A percentile compares a stretch with the other conserved stretches of the same genome.
phyloP scores from a whole-genome alignment of 164 flowering plant species.

The Aristolochia californica region DNA sequence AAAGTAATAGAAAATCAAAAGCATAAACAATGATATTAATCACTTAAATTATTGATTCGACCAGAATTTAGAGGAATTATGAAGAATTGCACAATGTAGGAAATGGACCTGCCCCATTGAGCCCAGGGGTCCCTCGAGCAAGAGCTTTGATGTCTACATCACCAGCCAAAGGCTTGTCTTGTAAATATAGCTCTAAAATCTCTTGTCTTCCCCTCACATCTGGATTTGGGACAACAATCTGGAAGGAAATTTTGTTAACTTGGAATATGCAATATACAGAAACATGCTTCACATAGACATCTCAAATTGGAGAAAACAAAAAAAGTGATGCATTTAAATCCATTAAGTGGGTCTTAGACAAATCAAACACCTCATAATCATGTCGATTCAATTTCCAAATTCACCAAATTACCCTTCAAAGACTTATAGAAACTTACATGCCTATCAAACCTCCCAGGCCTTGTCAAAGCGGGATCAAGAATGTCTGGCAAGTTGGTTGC shows the following conservation, averaged over 20 bases:
- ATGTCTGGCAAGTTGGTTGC: conserved; percentile 99
- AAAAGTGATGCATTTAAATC: no score
- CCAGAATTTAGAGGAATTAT: background rate
- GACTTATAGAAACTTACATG: conserved; percentile 70
- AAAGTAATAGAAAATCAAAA: background rate
- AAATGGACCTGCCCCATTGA: conserved; percentile 83
- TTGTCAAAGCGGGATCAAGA: conserved; percentile 96
- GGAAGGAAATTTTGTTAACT: conserved; percentile 6
- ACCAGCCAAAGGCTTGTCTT: conserved; percentile 85
- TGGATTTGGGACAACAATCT: conserved; percentile 95
- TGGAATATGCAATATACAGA: background rate
- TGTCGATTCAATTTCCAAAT: no score
- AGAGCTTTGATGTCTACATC: conserved; percentile 80
- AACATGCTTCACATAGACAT: background rate
- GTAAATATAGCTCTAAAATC: conserved; percentile 80
- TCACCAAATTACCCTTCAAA: background rate
- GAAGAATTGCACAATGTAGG: background rate
- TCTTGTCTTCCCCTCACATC: conserved; percentile 93
- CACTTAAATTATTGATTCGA: background rate
- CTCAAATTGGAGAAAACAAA: no score
- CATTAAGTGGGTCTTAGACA: no score
- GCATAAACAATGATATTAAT: background rate
- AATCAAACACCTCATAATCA: no score
- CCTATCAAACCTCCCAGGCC: conserved; percentile 99
- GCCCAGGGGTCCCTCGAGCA: conserved; percentile 98